Conservation (phyloP, 306 rosid species). For the Senna siamea region DNA sequence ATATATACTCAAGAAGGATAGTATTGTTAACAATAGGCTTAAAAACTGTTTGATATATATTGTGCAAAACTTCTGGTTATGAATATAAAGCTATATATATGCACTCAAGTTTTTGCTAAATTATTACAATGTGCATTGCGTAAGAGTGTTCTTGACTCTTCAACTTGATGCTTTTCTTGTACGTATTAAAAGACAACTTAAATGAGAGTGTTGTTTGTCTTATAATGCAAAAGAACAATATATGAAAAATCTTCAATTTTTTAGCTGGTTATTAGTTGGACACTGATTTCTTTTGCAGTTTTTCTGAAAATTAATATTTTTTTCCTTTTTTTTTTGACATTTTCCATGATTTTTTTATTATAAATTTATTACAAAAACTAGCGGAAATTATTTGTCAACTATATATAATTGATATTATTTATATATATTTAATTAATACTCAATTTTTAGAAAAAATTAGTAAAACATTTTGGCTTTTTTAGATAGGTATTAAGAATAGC, state of each 20-base stretch:
- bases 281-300: not conserved
- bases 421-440: too few species aligned
- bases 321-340: too few species aligned
- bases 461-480: too few species aligned
- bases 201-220: slow-evolving; percentile 7
- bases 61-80: not conserved
- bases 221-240: not conserved
- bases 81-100: not conserved
- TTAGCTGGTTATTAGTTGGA: not conserved
- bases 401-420: too few species aligned
- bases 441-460: too few species aligned
- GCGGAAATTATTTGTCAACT: not conserved
- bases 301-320: too few species aligned
- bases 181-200: slow-evolving; percentile 22
- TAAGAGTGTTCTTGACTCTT: not conserved
- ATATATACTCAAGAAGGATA: too few species aligned
- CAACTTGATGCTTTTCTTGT: slow-evolving; percentile 26
- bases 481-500: not conserved
- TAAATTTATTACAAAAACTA: not conserved
- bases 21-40: too few species aligned
- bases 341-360: too few species aligned
- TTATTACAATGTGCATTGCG: slow-evolving; percentile 1
- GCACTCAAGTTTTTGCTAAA: not conserved
- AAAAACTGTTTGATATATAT: too few species aligned
- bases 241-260: not conserved